Evolutionary conservation across 2,329 filamentous ascomycete genomes (phyloP), one percentile per base, ranked within the genome.

Genomic region (Phoma sp.): DNA sequence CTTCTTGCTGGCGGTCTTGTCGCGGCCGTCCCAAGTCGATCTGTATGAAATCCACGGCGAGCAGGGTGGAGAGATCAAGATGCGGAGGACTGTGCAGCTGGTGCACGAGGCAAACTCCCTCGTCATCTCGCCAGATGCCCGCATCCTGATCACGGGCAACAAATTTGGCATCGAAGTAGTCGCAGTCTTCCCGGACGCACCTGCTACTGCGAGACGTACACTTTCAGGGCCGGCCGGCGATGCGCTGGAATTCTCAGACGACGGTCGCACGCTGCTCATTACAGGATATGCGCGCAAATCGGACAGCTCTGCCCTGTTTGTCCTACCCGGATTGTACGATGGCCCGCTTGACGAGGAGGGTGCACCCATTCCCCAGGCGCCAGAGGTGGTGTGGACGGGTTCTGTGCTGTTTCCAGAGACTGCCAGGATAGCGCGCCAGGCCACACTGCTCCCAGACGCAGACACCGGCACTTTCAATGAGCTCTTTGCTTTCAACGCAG

Each of bases 81-180:
- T 85, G 66, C 84, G 90, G 58, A 84, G 89, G 67, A 89, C 89
- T 26, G 83, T 96, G 51, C 84, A 89, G 38, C 81, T 96, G 56
- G 90, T 93, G 65, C 88, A 95, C 72, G 84, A 86, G 49, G 91
- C 92, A 7, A 85, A 87, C 48, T 87, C 91, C 12, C 89, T 96
- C 60, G 87, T 90, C 14, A 78, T 96, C 25, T 93, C 92, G 0
- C 91, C 92, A 1, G 90, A 89, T 59, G 91, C 91, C 20, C 87
- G 88, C 36, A 90, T 96, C 12, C 77, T 96, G 38, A 92, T 92
- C 20, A 89, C 91, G 14, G 92, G 92, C 7, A 96, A 93, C 73
- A 87, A 92, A 67, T 90, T 90, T 49, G 91, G 90, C n/a, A 93
- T 96, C 58, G 92, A 96, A 73, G 90, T 96, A 0, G 87, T 90